Percentiles rank a stretch among this genome's conserved stretches.
These are phyloP conservation scores for Leccinum rimulosum DNA, from an alignment of 768 basidiomycete species.

Conservation along the genomic window DNA sequence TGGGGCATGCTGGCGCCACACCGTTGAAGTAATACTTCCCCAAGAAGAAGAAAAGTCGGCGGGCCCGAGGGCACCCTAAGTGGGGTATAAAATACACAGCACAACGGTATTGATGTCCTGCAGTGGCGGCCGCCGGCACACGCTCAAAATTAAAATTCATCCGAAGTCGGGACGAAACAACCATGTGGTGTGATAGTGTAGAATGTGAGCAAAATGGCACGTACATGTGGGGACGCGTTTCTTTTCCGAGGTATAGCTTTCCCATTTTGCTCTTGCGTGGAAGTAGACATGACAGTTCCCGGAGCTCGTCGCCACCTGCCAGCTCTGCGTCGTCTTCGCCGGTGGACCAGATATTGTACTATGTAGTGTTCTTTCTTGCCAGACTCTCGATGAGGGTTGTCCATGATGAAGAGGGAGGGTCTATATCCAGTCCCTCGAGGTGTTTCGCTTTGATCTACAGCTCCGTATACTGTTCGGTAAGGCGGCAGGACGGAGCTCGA, in stretches of 20 bases:
- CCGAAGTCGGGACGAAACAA: conserved; percentile 36
- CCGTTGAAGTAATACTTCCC: no score
- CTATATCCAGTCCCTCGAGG: conserved; percentile 50
- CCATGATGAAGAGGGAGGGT: conserved; percentile 39
- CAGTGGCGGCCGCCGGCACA: no score
- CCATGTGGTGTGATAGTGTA: conserved; percentile 49
- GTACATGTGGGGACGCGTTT: not conserved
- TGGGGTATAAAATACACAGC: no score
- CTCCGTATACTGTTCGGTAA: not conserved
- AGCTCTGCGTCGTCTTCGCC: conserved; percentile 37
- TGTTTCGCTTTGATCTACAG: conserved; percentile 64
- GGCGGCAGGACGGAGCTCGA: not conserved
- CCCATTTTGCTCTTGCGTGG: conserved; percentile 63
- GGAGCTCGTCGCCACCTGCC: conserved; percentile 63
- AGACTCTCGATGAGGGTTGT: conserved; percentile 48
- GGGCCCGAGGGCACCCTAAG: no score
- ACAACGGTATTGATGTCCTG: no score
- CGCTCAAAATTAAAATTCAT: no score
- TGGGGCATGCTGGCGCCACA: no score
- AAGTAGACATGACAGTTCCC: conserved; percentile 56
- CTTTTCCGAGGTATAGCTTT: conserved; percentile 54
- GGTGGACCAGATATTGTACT: conserved; percentile 68
- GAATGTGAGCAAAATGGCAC: conserved; percentile 38
- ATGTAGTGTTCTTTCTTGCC: conserved; percentile 50
- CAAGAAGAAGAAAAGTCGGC: no score